Conservation (phyloP, 352 stramenopile genomes). For the Globisporangium yorkense region DNA sequence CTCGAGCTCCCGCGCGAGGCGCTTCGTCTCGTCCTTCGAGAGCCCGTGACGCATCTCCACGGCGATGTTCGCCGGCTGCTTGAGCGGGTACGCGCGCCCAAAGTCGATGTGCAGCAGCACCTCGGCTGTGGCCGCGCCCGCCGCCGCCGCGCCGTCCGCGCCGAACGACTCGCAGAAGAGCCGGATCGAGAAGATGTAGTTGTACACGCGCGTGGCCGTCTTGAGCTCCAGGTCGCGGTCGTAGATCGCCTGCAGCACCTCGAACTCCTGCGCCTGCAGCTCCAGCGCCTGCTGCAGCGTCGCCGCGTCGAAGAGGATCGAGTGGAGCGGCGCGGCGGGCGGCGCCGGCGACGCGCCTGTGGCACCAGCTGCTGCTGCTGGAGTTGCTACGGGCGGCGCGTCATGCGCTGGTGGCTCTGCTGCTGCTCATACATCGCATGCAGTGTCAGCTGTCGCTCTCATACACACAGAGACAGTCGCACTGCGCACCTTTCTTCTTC, state of each 20-base stretch:
- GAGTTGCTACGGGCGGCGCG: too few species aligned
- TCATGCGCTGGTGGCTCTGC: neutral
- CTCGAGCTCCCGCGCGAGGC: constrained; percentile 52
- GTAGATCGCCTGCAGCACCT: constrained; percentile 80
- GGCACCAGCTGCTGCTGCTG: neutral
- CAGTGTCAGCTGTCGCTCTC: neutral
- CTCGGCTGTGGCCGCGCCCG: constrained; percentile 39
- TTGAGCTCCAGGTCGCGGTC: constrained; percentile 64
- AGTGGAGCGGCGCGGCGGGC: constrained; percentile 14
- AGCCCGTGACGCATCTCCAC: constrained; percentile 69
- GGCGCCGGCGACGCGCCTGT: neutral
- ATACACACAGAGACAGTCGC: neutral
- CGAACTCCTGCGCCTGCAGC: constrained; percentile 74
- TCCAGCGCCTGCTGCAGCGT: constrained; percentile 45
- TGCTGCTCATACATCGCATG: neutral
- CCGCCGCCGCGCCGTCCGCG: constrained; percentile 3
- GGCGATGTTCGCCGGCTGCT: constrained; percentile 53
- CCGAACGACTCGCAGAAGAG: constrained; percentile 45
- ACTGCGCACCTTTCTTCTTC: constrained; percentile 54
- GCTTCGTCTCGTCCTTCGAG: constrained; percentile 57
- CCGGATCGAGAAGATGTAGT: constrained; percentile 79
- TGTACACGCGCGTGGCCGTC: constrained; percentile 73
- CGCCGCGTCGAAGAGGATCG: constrained; percentile 24
- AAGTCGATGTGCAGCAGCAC: constrained; percentile 75
- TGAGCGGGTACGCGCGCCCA: constrained; percentile 55